Conservation (phyloP, 495 filamentous ascomycete genomes). For the Glonium stellatum region DNA sequence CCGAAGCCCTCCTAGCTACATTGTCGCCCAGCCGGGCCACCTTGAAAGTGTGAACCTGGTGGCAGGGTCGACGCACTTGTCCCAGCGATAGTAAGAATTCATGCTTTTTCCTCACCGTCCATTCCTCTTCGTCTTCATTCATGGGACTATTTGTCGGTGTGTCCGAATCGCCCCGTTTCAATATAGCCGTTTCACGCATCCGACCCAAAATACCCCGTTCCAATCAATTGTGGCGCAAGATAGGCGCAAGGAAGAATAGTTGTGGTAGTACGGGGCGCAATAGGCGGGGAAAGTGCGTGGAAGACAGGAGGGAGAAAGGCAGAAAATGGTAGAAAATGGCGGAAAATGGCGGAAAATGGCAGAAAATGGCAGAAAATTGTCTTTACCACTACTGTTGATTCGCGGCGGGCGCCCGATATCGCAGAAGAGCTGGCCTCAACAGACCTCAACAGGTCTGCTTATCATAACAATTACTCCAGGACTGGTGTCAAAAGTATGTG, state of each 20-base stretch:
- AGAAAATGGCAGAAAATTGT: too few species aligned
- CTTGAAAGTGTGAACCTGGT: not conserved
- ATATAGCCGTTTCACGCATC: not conserved
- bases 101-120: not conserved
- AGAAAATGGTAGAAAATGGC: too few species aligned
- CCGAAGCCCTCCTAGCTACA: constrained; percentile 1
- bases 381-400: too few species aligned
- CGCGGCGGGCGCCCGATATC: not conserved
- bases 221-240: not conserved
- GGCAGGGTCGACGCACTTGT: not conserved
- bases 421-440: not conserved
- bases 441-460: too few species aligned
- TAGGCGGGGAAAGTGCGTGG: not conserved
- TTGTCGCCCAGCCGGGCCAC: not conserved
- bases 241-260: not conserved
- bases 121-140: not conserved
- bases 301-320: too few species aligned
- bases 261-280: not conserved
- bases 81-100: not conserved
- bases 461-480: too few species aligned
- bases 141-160: not conserved
- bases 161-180: too few species aligned
- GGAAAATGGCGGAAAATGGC: too few species aligned
- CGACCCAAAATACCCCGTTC: not conserved
- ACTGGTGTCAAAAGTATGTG: too few species aligned